Percentiles rank a stretch among this genome's conserved stretches.
These are phyloP conservation scores for Verticillium zaregamsianum DNA, from an alignment of 2,329 filamentous ascomycete species.

Conservation along the genomic window DNA sequence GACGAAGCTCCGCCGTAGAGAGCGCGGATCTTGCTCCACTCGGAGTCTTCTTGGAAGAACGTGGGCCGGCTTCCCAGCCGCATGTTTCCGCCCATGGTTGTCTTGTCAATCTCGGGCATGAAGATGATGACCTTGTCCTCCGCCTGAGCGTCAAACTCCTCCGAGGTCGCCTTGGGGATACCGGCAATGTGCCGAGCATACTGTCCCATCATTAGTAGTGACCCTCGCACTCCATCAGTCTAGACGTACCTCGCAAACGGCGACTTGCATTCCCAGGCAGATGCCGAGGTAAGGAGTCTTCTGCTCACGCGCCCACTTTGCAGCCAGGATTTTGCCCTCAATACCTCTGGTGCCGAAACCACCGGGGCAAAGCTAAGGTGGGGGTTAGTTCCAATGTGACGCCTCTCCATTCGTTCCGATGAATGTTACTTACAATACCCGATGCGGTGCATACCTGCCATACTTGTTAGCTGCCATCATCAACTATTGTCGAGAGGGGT, in stretches of 20 bases:
- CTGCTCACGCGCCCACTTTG: slow-evolving; percentile 82
- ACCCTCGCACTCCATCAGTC: not conserved
- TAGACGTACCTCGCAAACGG: slow-evolving; percentile 64
- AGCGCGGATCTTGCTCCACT: slow-evolving; percentile 74
- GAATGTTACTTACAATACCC: not conserved
- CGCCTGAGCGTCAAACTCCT: slow-evolving; percentile 52
- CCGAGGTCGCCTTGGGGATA: slow-evolving; percentile 50
- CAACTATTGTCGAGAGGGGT: slow-evolving; percentile 33
- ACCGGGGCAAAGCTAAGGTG: slow-evolving; percentile 46
- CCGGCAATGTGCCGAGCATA: slow-evolving; percentile 73
- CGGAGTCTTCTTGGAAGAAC: slow-evolving; percentile 68
- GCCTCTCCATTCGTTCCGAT: not conserved
- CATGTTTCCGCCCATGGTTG: slow-evolving; percentile 74
- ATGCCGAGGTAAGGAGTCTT: slow-evolving; percentile 82
- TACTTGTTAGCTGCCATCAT: not conserved
- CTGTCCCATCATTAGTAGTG: slow-evolving; percentile 7
- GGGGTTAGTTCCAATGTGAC: not conserved
- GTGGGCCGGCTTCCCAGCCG: slow-evolving; percentile 72
- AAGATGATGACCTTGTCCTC: slow-evolving; percentile 73
- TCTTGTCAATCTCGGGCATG: slow-evolving; percentile 71
- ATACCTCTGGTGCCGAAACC: slow-evolving; percentile 81
- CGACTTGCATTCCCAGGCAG: slow-evolving; percentile 89
- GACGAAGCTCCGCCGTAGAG: slow-evolving; percentile 60
- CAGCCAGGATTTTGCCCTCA: slow-evolving; percentile 84
- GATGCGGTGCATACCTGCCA: not conserved